These are phyloP conservation scores for Diphasiastrum complanatum DNA, from an alignment of 83 land plant genomes.

Conservation along the genomic window DNA sequence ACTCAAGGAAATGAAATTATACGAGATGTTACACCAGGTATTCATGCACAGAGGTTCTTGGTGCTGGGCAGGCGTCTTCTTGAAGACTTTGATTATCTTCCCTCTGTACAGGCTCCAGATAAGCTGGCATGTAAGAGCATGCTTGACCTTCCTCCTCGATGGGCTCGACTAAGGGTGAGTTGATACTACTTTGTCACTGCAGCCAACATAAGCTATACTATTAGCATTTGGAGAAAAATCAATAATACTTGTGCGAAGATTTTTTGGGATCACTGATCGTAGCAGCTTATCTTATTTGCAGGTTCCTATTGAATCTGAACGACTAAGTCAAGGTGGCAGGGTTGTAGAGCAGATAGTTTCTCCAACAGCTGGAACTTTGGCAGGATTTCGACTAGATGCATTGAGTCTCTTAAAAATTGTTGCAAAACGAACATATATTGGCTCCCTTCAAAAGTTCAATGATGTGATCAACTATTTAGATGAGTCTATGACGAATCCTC, in stretches of 20 bases:
- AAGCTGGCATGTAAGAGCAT: slow-evolving; percentile 43
- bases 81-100: slow-evolving; percentile 29
- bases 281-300: slow-evolving; percentile 16
- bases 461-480: slow-evolving; percentile 13
- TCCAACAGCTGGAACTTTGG: slow-evolving; percentile 48
- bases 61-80: slow-evolving; percentile 50
- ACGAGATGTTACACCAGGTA: slow-evolving; percentile 34
- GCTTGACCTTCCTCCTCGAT: slow-evolving; percentile 55
- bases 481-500: slow-evolving; percentile 19
- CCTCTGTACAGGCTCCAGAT: slow-evolving; percentile 35
- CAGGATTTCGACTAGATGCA: slow-evolving; percentile 88
- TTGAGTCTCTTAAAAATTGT: slow-evolving; percentile 57
- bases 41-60: slow-evolving; percentile 75
- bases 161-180: slow-evolving; percentile 23
- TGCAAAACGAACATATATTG: slow-evolving; percentile 39
- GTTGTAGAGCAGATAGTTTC: slow-evolving; percentile 60
- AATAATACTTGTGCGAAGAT: not conserved
- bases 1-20: no score
- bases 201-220: slow-evolving; percentile 1
- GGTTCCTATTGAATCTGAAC: slow-evolving; percentile 75
- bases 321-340: slow-evolving; percentile 48
- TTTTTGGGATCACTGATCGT: not conserved
- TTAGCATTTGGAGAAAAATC: not conserved
- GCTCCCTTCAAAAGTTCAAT: slow-evolving; percentile 34
- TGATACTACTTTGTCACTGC: not conserved